Percentiles rank a stretch among this genome's conserved stretches.
phyloP scores from a whole-genome alignment of 164 flowering plant species.

The Chimonanthus praecox region DNA sequence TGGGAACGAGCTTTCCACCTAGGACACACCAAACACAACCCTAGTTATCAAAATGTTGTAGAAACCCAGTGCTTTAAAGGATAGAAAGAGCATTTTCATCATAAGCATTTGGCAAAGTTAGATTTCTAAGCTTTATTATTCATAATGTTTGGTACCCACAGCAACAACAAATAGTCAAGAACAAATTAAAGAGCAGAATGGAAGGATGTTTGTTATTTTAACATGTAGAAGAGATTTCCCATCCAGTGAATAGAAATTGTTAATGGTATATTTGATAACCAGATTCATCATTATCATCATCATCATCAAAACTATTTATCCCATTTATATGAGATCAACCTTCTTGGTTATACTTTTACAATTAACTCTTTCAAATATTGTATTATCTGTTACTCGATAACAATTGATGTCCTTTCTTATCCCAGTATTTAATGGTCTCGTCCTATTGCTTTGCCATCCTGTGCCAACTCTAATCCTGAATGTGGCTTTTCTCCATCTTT shows the following conservation, averaged over 20 bases:
- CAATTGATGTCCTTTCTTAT: too few species aligned
- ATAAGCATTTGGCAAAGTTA: background rate
- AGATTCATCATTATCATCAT: too few species aligned
- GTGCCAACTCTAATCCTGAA: too few species aligned
- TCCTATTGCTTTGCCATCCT: too few species aligned
- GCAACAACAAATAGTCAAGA: background rate
- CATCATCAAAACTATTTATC: too few species aligned
- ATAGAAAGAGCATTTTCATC: background rate
- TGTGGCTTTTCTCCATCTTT: too few species aligned
- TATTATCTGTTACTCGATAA: too few species aligned
- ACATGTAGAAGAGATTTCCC: background rate
- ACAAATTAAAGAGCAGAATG: background rate
- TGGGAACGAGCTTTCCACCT: constrained; percentile 93
- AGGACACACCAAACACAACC: constrained; percentile 5
- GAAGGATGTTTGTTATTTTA: background rate
- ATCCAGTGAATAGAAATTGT: background rate
- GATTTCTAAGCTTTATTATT: background rate
- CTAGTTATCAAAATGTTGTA: background rate
- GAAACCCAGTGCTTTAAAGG: background rate
- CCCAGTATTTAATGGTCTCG: too few species aligned
- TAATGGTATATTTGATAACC: background rate
- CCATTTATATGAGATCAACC: too few species aligned
- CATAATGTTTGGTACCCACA: too few species aligned
- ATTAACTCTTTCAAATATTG: too few species aligned
- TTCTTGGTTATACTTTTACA: too few species aligned